Conservation (phyloP, 2,329 filamentous ascomycete genomes). For the Pseudogymnoascus sp. region DNA sequence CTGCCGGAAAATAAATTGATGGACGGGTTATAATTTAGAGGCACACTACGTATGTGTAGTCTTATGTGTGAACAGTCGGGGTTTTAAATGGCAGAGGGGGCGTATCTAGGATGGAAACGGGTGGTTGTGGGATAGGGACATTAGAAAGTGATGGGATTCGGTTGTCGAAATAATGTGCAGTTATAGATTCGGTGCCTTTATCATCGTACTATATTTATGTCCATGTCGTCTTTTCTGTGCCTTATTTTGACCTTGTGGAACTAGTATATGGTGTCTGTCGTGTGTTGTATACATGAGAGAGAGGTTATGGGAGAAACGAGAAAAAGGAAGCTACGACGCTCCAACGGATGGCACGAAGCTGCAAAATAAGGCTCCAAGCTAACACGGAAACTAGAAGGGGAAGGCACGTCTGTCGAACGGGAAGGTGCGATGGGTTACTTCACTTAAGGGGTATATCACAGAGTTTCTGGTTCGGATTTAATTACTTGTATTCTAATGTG, state of each 20-base stretch:
- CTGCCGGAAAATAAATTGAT: not conserved
- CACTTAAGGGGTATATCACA: not conserved
- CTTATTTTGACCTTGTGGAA: not conserved
- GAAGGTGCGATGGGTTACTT: not conserved
- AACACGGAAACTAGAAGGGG: not conserved
- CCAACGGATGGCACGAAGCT: not conserved
- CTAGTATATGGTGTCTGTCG: not conserved
- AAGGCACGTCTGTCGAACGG: not conserved
- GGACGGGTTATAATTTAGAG: not conserved
- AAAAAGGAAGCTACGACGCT: not conserved
- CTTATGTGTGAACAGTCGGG: not conserved
- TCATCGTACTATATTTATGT: not conserved
- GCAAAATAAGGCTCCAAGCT: not conserved
- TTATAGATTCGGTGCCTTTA: not conserved
- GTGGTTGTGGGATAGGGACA: not conserved
- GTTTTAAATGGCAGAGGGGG: not conserved
- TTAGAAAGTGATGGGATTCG: not conserved
- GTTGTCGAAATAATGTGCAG: constrained; percentile 1
- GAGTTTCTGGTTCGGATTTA: too few relatives aligned
- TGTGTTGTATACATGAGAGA: too few relatives aligned
- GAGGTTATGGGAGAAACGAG: not conserved
- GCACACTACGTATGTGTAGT: not conserved
- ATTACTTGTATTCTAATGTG: too few relatives aligned
- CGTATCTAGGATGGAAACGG: not conserved
- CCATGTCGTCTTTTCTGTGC: not conserved